Percentiles rank a stretch among this genome's conserved stretches.
phyloP scores from a whole-genome alignment of 2,329 filamentous ascomycete genomes.

The Emergomyces orientalis region DNA sequence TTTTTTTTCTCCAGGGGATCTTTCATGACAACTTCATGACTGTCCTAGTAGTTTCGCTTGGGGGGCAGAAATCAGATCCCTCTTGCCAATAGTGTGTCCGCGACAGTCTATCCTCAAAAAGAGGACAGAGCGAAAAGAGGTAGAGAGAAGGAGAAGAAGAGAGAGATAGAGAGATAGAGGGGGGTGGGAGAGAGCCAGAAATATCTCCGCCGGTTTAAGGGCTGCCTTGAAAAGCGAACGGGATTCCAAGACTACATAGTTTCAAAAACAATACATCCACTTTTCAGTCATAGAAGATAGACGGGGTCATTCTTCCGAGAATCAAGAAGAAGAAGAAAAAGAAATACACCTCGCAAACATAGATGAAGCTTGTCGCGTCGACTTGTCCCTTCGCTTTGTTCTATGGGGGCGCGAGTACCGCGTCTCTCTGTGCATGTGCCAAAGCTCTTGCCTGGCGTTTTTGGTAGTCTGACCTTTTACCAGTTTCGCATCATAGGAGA shows the following conservation, averaged over 20 bases:
- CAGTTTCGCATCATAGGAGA: slow-evolving; percentile 38
- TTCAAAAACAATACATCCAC: not conserved
- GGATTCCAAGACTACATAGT: not conserved
- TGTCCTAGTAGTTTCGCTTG: not conserved
- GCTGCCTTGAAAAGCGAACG: not conserved
- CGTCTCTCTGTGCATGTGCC: not conserved
- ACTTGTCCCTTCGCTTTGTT: not conserved
- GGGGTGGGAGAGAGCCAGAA: not conserved
- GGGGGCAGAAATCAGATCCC: slow-evolving; percentile 2
- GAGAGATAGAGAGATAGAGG: not conserved
- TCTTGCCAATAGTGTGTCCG: slow-evolving; percentile 1
- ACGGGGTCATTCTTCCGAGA: not conserved
- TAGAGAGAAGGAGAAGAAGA: not conserved
- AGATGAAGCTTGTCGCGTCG: not conserved
- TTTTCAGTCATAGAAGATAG: not conserved
- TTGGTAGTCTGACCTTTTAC: slow-evolving; percentile 39
- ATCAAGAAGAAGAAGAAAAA: not conserved
- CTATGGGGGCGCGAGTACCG: slow-evolving; percentile 1
- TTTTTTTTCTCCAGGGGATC: not conserved
- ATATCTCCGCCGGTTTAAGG: not conserved
- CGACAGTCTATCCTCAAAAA: not conserved
- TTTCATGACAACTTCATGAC: slow-evolving; percentile 1
- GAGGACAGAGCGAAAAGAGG: not conserved
- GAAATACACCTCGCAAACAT: not conserved
- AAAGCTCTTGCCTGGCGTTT: slow-evolving; percentile 16